These are phyloP conservation scores for Penicillium palitans DNA, from an alignment of 2,329 filamentous ascomycete genomes.

Conservation along the genomic window DNA sequence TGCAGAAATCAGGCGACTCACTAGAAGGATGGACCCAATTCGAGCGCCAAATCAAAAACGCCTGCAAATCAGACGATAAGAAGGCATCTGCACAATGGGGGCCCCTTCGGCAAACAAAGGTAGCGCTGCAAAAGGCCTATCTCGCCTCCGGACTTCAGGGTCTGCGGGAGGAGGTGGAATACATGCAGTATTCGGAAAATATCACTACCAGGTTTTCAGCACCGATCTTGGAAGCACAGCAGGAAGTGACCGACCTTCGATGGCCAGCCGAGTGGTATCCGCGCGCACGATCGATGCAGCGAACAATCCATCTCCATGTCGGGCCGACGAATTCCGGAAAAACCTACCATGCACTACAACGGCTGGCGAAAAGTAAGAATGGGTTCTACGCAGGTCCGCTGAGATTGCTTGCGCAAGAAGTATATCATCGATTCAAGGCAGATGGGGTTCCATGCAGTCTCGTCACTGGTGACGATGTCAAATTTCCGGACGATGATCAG, in stretches of 20 bases:
- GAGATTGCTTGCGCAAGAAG: constrained; percentile 85
- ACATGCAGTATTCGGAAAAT: constrained; percentile 67
- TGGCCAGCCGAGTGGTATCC: constrained; percentile 93
- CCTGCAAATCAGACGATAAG: constrained; percentile 30
- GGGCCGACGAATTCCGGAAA: constrained; percentile 98
- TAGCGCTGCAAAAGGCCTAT: constrained; percentile 59
- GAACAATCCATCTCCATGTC: constrained; percentile 87
- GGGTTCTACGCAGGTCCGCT: constrained; percentile 92
- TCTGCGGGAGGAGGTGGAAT: constrained; percentile 61
- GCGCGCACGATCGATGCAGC: constrained; percentile 72
- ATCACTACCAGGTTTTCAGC: constrained; percentile 59
- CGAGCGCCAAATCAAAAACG: constrained; percentile 34
- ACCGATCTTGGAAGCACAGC: constrained; percentile 60
- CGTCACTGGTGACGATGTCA: constrained; percentile 87
- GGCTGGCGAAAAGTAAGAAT: constrained; percentile 70
- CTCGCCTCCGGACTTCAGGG: constrained; percentile 53
- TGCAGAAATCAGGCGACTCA: constrained; percentile 19
- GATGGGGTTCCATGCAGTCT: constrained; percentile 76
- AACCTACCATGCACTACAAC: constrained; percentile 89
- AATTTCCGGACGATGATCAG: constrained; percentile 60
- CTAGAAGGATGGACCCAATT: constrained; percentile 33
- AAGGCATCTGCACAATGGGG: constrained; percentile 17
- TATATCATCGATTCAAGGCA: constrained; percentile 82
- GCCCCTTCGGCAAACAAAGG: constrained; percentile 28
- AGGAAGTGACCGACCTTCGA: constrained; percentile 74